phyloP scores from a whole-genome alignment of 345 rosid genomes.

The Pseudoturritis turrita region DNA sequence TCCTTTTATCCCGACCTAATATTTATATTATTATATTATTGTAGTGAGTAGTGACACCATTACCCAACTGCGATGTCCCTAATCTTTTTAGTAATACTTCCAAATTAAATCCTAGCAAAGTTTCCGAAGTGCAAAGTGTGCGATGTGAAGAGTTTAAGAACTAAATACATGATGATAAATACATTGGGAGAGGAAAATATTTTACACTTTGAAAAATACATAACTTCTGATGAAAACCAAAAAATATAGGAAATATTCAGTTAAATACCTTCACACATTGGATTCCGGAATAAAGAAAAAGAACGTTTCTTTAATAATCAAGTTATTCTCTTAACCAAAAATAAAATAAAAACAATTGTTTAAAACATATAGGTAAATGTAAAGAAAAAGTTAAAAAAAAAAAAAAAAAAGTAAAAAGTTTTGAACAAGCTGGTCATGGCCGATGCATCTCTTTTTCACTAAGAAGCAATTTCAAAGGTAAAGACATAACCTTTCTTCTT shows the following conservation, averaged over 20 bases:
- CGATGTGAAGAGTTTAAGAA: background rate
- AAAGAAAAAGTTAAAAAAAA: no score
- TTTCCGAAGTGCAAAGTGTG: background rate
- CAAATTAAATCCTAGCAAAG: background rate
- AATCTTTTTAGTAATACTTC: background rate
- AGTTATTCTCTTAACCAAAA: background rate
- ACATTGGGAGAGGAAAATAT: no score
- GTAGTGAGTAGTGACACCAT: conserved; percentile 14
- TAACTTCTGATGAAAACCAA: no score
- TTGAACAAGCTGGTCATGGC: background rate
- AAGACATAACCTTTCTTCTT: background rate
- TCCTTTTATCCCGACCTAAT: conserved; percentile 7
- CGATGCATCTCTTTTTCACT: background rate
- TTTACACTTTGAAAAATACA: no score
- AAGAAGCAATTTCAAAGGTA: no score
- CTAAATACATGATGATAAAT: background rate
- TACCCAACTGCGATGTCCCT: background rate
- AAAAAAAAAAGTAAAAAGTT: background rate
- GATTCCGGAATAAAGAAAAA: no score
- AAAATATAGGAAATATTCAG: no score
- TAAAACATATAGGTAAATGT: background rate
- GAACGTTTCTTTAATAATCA: background rate
- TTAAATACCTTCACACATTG: no score
- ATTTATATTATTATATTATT: background rate
- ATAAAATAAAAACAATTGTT: background rate